A percentile compares a stretch with the other conserved stretches of the same genome.
These are phyloP conservation scores for Claviceps quebecensis DNA, from an alignment of 2,329 filamentous ascomycete species.

Conservation along the genomic window DNA sequence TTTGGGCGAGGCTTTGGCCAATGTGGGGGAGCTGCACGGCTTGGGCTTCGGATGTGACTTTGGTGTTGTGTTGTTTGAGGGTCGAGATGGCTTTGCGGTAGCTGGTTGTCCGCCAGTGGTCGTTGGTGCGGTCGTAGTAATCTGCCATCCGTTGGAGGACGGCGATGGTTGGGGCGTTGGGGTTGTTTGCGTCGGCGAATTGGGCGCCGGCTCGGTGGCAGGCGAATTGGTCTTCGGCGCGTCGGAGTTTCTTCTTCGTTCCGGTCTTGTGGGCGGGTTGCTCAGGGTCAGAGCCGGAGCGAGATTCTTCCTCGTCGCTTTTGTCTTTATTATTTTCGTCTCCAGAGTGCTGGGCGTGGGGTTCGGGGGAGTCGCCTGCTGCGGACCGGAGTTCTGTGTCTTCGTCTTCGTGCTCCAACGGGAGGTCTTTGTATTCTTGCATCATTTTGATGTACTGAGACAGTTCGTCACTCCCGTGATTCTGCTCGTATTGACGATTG, in stretches of 20 bases:
- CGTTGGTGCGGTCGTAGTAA: conserved; percentile 61
- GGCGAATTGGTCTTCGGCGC: conserved; percentile 35
- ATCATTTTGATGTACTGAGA: conserved; percentile 50
- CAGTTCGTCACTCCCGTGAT: conserved; percentile 35
- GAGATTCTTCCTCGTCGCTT: conserved; percentile 2
- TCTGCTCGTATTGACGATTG: fast-evolving
- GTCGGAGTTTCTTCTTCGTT: conserved; percentile 13
- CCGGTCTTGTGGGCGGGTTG: neutral
- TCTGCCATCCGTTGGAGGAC: conserved; percentile 65
- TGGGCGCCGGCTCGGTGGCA: conserved; percentile 39
- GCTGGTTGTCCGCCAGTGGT: conserved; percentile 60
- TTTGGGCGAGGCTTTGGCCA: conserved; percentile 59
- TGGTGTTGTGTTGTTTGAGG: conserved; percentile 48
- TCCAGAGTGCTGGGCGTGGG: neutral
- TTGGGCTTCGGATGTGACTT: conserved; percentile 54
- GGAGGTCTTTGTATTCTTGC: conserved; percentile 44
- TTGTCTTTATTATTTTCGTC: neutral
- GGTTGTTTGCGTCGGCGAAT: conserved; percentile 36
- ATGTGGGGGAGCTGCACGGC: conserved; percentile 55
- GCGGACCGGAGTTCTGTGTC: conserved; percentile 19
- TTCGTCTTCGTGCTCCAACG: conserved; percentile 36
- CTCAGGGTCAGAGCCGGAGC: neutral
- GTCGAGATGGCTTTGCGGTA: conserved; percentile 69
- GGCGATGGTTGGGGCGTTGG: conserved; percentile 63
- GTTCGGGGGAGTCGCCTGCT: neutral